A percentile compares a stretch with the other conserved stretches of the same genome.
These are phyloP conservation scores for Gymnopus androsaceus DNA, from an alignment of 1,284 basidiomycete genomes.

Conservation along the genomic window DNA sequence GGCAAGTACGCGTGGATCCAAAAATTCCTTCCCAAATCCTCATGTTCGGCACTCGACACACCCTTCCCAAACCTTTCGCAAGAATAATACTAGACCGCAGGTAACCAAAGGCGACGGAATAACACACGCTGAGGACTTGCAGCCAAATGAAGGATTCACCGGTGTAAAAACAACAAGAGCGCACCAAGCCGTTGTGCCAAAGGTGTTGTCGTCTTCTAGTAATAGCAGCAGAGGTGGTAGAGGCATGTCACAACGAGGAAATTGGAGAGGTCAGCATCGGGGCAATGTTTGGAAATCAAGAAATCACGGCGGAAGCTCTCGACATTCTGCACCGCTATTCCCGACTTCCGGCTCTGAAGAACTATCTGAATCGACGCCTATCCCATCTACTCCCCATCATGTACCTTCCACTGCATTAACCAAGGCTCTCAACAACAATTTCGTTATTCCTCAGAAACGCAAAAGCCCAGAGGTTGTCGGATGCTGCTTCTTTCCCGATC, in stretches of 20 bases:
- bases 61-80: no score
- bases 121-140: constrained; percentile 1
- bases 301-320: no score
- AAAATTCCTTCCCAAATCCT: no score
- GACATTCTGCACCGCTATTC: no score
- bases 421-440: background rate
- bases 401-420: background rate
- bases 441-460: background rate
- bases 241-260: background rate
- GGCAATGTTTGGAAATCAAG: background rate
- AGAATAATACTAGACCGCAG: background rate
- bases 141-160: constrained; percentile 4
- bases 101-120: background rate
- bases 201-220: background rate
- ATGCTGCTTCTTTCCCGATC: background rate
- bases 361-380: no score
- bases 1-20: no score
- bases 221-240: background rate
- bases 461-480: background rate
- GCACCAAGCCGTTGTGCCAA: background rate
- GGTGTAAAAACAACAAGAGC: background rate
- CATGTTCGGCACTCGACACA: no score
- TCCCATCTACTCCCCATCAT: background rate
- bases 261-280: background rate
- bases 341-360: no score